Base-by-base conservation (phyloP, 75 land plant species). In the Selaginella tamariscina region DNA sequence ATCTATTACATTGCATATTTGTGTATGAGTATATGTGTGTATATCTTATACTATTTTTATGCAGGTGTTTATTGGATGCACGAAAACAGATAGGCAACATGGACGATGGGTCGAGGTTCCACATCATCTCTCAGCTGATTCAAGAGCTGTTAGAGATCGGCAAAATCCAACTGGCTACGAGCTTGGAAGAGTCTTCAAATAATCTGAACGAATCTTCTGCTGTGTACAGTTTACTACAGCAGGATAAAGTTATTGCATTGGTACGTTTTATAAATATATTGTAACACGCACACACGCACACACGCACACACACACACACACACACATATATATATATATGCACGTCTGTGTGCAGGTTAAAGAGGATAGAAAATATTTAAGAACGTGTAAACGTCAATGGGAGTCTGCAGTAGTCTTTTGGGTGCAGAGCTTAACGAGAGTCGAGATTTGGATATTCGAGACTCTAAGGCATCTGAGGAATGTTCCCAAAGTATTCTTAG, bases 101-200 rank as follows among this genome's bases (percentile, higher is more conserved):
- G 28, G 87, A 95, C 79, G 86, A 86, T 63, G 96, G 92, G 31
- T 82, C 89, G 20, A 84, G 99, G 56, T 81, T 82, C 71, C 97
- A 91, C 82, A 78, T 95, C 21, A 76, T 88, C 11, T 84, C 99
- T 39, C 97, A 84, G 68, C 71, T 95, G 71, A 78, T 95, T 49
- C 76, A 80, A 24, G 99, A 91, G 76, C 84, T 77, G n/a, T 77
- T 95, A 8, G 79, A 73, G 70, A 69, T 56, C 75, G 96, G 97
- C 20, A 90, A 95, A 72, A 75, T 81, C 68, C 70, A 90, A 87
- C 82, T 95, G 32, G 88, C 82, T 2, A 80, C 64, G 0, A 87
- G 79, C 72, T 73, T 95, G 28, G 62, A 68, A 54, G 84, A 86
- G 54, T 21, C 64, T 1, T 62, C 68, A 24, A 69, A 59, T 72